Base-by-base conservation (phyloP, 495 filamentous ascomycete genomes). In the Xylaria palmicola region DNA sequence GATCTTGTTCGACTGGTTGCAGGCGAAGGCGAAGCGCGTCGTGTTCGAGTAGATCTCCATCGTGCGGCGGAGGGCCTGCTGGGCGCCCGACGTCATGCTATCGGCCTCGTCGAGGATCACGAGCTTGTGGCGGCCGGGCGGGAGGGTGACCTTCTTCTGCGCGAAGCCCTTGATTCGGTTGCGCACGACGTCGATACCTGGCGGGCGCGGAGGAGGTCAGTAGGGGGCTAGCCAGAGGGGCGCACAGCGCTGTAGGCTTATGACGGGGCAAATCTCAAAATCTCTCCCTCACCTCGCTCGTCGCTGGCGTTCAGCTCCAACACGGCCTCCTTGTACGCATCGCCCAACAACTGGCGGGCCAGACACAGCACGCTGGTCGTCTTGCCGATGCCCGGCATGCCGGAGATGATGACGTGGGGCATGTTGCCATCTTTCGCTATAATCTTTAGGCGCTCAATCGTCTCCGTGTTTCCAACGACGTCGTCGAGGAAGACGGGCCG, bases 11-110 rank as follows among this genome's bases (percentile, higher is more conserved):
- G 88, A 92, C 74, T 96, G 91, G 74, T 99, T 99, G 80, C 95
- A 98, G 8, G 94, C 94, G 68, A 99, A 98, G 0, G 94, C 95
- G 74, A 99, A 99, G 61, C 94, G 86, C 27, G 94, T 99, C 1
- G 94, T 99, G 32, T 90, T 86, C 13, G 90, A 92, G 79, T 99
- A 98, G 64, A 99, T 99, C 77, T 99, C 94, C 94, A 99, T 99
- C 1, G 94, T 99, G 34, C 94, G 83, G 20, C 94, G 88, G 24
- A 99, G 83, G 2, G 94, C 94, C 75, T 99, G 94, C 72, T 99
- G 94, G 4, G 94, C 94, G 43, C 94, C 94, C 32, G 88, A 86
- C 0, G 94, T 99, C 94, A 99, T 99, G 74, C 87, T 90, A 74
- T 99, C 94, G 24, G 95, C 94, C 78, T 99, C 94, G 72, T 99